These are phyloP conservation scores for Ceratocystis smalleyi DNA, from an alignment of 2,329 filamentous ascomycete genomes.

Conservation along the genomic window DNA sequence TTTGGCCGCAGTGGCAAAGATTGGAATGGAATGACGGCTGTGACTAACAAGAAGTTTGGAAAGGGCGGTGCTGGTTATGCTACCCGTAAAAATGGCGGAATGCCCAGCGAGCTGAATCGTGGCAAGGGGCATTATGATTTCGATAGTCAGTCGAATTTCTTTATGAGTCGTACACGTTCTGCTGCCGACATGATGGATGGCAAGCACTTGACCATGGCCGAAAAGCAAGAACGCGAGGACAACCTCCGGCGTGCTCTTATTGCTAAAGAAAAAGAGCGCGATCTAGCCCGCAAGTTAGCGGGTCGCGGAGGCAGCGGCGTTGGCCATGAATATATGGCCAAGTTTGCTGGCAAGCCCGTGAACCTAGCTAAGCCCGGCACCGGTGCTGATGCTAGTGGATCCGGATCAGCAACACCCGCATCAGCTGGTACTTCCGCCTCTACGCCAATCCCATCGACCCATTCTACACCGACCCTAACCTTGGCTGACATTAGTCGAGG, in stretches of 20 bases:
- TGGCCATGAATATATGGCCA: conserved; percentile 54
- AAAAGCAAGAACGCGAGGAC: conserved; percentile 48
- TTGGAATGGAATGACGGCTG: conserved; percentile 21
- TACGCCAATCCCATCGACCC: conserved; percentile 24
- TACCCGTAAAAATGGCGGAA: background rate
- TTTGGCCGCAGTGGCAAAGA: conserved; percentile 25
- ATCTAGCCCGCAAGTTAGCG: conserved; percentile 53
- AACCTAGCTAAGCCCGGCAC: background rate
- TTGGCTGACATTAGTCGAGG: conserved; percentile 29
- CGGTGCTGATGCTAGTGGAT: background rate
- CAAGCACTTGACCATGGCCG: conserved; percentile 27
- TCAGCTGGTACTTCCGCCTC: background rate
- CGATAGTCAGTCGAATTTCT: conserved; percentile 42
- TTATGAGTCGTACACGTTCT: conserved; percentile 34
- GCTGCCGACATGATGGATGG: conserved; percentile 51
- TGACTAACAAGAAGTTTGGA: conserved; percentile 28
- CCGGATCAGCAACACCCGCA: background rate
- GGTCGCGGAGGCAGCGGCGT: conserved; percentile 44
- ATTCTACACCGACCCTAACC: conserved; percentile 27
- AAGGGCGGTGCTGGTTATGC: conserved; percentile 25
- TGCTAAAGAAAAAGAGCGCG: conserved; percentile 54
- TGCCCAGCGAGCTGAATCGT: conserved; percentile 10
- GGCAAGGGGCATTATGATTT: conserved; percentile 37
- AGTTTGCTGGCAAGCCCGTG: background rate
- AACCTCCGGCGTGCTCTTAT: conserved; percentile 48